Evolutionary conservation across 2,329 filamentous ascomycete genomes (phyloP).

Genomic region (Cladobotryum mycophilum): DNA sequence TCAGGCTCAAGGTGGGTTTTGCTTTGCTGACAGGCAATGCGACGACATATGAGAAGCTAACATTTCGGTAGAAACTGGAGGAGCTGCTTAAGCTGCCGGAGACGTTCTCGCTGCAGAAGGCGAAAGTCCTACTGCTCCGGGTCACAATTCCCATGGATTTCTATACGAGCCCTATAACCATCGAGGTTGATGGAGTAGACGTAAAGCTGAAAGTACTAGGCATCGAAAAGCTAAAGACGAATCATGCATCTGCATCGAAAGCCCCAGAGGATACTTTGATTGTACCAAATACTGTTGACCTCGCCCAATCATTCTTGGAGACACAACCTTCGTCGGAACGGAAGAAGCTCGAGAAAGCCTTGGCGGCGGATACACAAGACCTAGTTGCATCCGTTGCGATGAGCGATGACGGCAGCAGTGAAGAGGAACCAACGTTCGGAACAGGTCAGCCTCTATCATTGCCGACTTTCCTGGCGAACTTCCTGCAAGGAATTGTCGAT

Average conservation of each 20-base stretch:
- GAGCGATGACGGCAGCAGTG: slow-evolving; percentile 56
- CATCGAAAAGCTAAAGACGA: slow-evolving; percentile 29
- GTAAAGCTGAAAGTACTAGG: slow-evolving; percentile 54
- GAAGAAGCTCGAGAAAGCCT: slow-evolving; percentile 60
- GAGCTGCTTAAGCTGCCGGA: slow-evolving; percentile 67
- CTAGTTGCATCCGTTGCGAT: slow-evolving; percentile 54
- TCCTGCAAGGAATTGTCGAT: slow-evolving; percentile 68
- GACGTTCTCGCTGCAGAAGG: slow-evolving; percentile 63
- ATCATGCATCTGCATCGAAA: slow-evolving; percentile 31
- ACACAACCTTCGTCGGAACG: slow-evolving; percentile 62
- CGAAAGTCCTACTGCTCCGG: slow-evolving; percentile 68
- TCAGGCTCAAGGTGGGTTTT: slow-evolving; percentile 62
- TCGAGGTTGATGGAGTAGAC: slow-evolving; percentile 77
- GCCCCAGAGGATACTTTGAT: slow-evolving; percentile 24
- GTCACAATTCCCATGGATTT: slow-evolving; percentile 84
- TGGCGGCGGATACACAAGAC: slow-evolving; percentile 57
- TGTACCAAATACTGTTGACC: slow-evolving; percentile 63
- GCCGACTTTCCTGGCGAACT: slow-evolving; percentile 63
- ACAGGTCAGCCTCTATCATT: slow-evolving; percentile 65
- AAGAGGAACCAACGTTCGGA: slow-evolving; percentile 57
- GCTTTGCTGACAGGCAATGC: slow-evolving; percentile 16
- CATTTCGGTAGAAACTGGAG: slow-evolving; percentile 62
- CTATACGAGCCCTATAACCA: slow-evolving; percentile 73
- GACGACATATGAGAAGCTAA: slow-evolving; percentile 13
- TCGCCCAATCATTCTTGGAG: slow-evolving; percentile 73